Conservation (phyloP, 2,329 filamentous ascomycete genomes). For the Alternaria gaisen region DNA sequence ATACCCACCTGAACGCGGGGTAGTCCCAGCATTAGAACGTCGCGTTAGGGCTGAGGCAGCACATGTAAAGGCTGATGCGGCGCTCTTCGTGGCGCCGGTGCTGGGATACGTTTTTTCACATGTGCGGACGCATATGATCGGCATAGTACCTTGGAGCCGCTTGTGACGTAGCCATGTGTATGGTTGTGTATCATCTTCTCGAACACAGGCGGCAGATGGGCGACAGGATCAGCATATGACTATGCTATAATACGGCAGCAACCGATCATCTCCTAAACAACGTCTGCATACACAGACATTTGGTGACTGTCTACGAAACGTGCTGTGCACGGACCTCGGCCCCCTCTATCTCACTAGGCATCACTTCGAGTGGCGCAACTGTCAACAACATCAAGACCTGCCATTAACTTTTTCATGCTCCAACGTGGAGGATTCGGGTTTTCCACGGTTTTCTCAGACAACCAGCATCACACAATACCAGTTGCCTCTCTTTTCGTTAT, state of each 20-base stretch:
- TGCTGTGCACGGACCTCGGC: slow-evolving; percentile 6
- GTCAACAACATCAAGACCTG: background rate
- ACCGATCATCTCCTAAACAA: background rate
- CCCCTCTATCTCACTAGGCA: slow-evolving; percentile 7
- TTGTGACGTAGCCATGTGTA: slow-evolving; percentile 1
- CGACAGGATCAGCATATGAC: background rate
- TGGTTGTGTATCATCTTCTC: background rate
- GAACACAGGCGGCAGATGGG: no score
- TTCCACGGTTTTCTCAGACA: rapidly evolving
- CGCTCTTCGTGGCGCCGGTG: background rate
- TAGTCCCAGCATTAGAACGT: slow-evolving; percentile 7
- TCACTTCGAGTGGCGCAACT: background rate
- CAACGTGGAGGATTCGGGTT: background rate
- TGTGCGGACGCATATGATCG: slow-evolving; percentile 9
- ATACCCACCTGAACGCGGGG: slow-evolving; percentile 15
- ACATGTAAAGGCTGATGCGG: background rate
- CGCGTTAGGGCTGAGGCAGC: background rate
- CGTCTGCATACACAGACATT: background rate
- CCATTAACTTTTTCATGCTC: background rate
- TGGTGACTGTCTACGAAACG: background rate
- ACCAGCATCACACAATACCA: background rate
- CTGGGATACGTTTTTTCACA: background rate
- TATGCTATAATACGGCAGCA: no score
- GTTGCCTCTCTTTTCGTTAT: background rate
- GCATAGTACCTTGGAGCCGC: background rate